These are phyloP conservation scores for Fraxinus quadrangulata DNA, from an alignment of 257 asterid genomes.

Conservation along the genomic window DNA sequence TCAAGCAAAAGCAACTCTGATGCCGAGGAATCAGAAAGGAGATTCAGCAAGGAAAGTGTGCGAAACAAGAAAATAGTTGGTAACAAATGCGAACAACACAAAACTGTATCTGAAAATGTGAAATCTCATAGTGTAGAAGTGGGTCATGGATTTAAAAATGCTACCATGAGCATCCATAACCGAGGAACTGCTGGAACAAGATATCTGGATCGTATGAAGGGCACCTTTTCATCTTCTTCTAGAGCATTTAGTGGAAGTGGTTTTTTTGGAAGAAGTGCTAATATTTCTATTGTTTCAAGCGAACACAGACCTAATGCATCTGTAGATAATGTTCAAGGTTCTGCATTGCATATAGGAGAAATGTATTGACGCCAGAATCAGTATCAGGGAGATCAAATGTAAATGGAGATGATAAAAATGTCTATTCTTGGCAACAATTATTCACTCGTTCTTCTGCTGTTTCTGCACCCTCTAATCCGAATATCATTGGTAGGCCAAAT, in stretches of 20 bases:
- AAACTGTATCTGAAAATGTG: conserved; percentile 46
- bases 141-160: conserved; percentile 62
- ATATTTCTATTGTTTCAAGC: conserved; percentile 48
- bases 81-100: conserved; percentile 58
- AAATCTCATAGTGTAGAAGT: conserved; percentile 56
- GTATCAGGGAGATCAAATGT: conserved; percentile 49
- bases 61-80: conserved; percentile 56
- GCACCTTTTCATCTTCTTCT: conserved; percentile 91
- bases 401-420: conserved; percentile 68
- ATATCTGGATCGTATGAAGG: conserved; percentile 93
- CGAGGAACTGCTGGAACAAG: conserved; percentile 73
- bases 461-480: conserved; percentile 53
- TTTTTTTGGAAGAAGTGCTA: conserved; percentile 68
- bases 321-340: conserved; percentile 52
- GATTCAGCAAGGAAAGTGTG: conserved; percentile 60
- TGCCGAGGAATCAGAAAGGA: conserved; percentile 76
- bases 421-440: conserved; percentile 83
- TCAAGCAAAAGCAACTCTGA: conserved; percentile 95
- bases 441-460: conserved; percentile 73
- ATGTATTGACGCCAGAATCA: conserved; percentile 54
- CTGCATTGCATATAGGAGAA: conserved; percentile 57
- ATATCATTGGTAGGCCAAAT: conserved; percentile 18
- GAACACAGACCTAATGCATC: conserved; percentile 63
- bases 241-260: conserved; percentile 84
- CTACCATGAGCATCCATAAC: conserved; percentile 48